These are phyloP conservation scores for Trichoderma semiorbis DNA, from an alignment of 2,329 filamentous ascomycete genomes.

Conservation along the genomic window DNA sequence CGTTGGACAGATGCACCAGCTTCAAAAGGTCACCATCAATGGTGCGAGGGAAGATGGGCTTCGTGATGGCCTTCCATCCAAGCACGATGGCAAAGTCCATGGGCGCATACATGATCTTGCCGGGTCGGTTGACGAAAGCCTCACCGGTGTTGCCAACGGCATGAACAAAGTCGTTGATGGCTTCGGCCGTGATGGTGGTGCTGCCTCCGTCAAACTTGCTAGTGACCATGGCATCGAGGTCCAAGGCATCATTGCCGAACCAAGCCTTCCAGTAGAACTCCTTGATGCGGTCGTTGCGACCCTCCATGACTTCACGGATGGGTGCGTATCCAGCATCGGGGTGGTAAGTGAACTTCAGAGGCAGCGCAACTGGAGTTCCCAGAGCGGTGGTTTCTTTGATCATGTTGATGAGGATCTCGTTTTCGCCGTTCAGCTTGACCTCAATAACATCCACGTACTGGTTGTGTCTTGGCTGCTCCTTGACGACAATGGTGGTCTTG, in stretches of 20 bases:
- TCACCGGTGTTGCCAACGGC: constrained; percentile 97
- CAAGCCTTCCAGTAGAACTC: constrained; percentile 98
- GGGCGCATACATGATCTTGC: constrained; percentile 89
- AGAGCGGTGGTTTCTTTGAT: constrained; percentile 90
- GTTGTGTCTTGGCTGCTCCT: constrained; percentile 81
- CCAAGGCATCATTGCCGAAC: constrained; percentile 83
- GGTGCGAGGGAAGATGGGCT: constrained; percentile 94
- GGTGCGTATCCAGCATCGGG: constrained; percentile 97
- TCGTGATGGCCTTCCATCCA: constrained; percentile 98
- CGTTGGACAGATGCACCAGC: constrained; percentile 93
- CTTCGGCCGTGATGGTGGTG: constrained; percentile 81
- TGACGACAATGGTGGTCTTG: constrained; percentile 81
- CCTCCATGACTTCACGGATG: constrained; percentile 93
- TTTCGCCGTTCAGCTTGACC: constrained; percentile 69
- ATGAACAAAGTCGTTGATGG: constrained; percentile 98
- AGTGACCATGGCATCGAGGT: constrained; percentile 81
- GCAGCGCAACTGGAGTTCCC: constrained; percentile 75
- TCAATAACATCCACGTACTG: constrained; percentile 88
- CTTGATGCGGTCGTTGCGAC: constrained; percentile 96
- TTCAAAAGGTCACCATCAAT: constrained; percentile 96
- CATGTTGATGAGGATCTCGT: constrained; percentile 83
- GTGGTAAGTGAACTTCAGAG: constrained; percentile 87
- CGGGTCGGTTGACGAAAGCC: constrained; percentile 92
- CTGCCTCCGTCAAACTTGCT: constrained; percentile 87
- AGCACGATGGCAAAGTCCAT: constrained; percentile 99